Evolutionary conservation across 1,284 basidiomycete species (phyloP).

Genomic region (Lignosus rhinocerotis): DNA sequence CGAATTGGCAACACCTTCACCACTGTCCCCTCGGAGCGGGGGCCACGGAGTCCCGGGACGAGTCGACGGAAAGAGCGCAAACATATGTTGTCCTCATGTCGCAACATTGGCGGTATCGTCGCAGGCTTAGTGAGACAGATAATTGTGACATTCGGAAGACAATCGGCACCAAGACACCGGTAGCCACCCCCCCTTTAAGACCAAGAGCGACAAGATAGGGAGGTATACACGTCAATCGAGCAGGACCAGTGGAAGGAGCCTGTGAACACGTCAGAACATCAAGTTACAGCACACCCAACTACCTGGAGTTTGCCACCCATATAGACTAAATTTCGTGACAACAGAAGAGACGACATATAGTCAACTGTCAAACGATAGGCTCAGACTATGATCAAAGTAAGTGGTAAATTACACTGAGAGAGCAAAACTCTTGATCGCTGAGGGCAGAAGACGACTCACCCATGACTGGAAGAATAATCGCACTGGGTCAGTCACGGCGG

Average conservation of each 20-base stretch:
- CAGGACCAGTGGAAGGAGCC: neutral
- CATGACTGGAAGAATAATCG: constrained; percentile 7
- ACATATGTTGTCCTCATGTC: constrained; percentile 5
- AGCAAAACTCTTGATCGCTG: neutral
- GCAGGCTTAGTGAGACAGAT: neutral
- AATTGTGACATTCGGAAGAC: neutral
- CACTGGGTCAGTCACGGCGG: constrained; percentile 13
- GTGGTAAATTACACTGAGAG: neutral
- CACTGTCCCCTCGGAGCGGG: constrained; percentile 17
- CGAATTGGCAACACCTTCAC: constrained; percentile 3
- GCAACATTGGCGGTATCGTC: neutral
- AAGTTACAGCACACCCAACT: neutral
- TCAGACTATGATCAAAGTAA: neutral
- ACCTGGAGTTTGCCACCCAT: neutral
- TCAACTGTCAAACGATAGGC: neutral
- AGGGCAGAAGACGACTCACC: neutral
- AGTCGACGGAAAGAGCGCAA: constrained; percentile 12
- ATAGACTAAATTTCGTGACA: neutral
- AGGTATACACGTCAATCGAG: neutral
- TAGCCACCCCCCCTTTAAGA: neutral
- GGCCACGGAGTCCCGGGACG: constrained; percentile 19
- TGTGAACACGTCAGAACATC: neutral
- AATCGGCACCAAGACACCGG: neutral
- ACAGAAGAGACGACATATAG: neutral
- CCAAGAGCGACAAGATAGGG: neutral